Evolutionary conservation across 495 filamentous ascomycete species (phyloP).

Genomic region (Aspergillus haitiensis): DNA sequence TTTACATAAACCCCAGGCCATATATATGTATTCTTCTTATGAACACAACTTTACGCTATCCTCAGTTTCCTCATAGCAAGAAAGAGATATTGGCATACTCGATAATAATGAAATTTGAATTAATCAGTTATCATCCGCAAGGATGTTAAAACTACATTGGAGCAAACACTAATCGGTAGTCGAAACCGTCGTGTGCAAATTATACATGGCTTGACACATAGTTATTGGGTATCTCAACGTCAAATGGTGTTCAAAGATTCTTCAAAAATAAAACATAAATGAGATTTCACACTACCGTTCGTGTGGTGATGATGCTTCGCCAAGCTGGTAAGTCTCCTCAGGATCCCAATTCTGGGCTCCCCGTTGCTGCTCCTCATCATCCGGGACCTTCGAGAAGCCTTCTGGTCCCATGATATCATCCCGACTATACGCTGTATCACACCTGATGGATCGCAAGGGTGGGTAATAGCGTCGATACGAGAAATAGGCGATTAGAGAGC

Average conservation of each 20-base stretch:
- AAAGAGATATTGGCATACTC: no score
- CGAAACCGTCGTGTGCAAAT: neutral
- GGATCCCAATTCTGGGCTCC: slow-evolving; percentile 11
- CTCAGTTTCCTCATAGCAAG: no score
- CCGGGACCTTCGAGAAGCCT: slow-evolving; percentile 45
- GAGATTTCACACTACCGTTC: slow-evolving; percentile 9
- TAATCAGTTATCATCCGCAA: no score
- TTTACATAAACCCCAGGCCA: no score
- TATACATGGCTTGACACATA: neutral
- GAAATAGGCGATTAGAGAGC: slow-evolving; percentile 72
- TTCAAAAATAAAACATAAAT: neutral
- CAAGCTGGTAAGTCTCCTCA: slow-evolving; percentile 33
- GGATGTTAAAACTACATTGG: no score
- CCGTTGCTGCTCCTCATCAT: slow-evolving; percentile 51
- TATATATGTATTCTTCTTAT: no score
- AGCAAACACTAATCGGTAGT: neutral
- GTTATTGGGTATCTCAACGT: slow-evolving; percentile 1
- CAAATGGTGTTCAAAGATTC: neutral
- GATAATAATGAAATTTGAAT: no score
- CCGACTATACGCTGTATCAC: slow-evolving; percentile 57
- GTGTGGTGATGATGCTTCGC: slow-evolving; percentile 18
- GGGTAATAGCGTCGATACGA: slow-evolving; percentile 77
- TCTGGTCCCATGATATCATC: slow-evolving; percentile 34
- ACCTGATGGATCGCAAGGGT: slow-evolving; percentile 44
- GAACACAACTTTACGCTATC: no score